Evolutionary conservation across 148 eudicot genomes (phyloP).

Genomic region (Arbutus unedo): DNA sequence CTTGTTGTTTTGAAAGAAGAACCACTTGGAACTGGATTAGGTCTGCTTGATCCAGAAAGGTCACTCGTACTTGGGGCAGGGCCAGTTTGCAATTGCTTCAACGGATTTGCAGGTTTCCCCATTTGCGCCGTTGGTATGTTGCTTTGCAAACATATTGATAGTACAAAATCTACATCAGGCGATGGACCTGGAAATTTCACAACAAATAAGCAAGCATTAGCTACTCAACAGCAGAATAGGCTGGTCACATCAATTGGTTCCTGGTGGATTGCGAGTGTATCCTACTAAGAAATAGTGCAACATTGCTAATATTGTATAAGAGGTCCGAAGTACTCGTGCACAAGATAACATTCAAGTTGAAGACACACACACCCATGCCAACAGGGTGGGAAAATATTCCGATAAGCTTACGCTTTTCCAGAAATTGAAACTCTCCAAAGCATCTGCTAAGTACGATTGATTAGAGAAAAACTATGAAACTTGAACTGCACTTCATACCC

Average conservation of each 20-base stretch:
- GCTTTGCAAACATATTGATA: conserved; percentile 88
- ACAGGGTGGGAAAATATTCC: not conserved
- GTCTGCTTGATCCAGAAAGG: conserved; percentile 62
- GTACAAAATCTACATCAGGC: conserved; percentile 87
- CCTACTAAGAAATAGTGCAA: conserved; percentile 1
- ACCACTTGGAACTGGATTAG: conserved; percentile 45
- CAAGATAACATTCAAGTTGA: not conserved
- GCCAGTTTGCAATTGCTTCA: conserved; percentile 36
- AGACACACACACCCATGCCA: not conserved
- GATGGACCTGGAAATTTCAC: conserved; percentile 61
- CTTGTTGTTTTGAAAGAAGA: conserved; percentile 50
- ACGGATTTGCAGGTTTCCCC: conserved; percentile 33
- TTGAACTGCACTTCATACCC: not conserved
- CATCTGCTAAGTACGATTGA: not conserved
- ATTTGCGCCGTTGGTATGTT: conserved; percentile 47
- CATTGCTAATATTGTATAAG: not conserved
- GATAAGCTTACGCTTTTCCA: not conserved
- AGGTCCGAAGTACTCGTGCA: not conserved
- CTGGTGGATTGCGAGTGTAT: not conserved
- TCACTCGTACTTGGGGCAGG: conserved; percentile 59
- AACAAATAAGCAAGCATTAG: not conserved
- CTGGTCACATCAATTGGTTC: not conserved
- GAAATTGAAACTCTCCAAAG: not conserved
- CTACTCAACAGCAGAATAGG: not conserved
- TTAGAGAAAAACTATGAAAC: not conserved